Evolutionary conservation across 176 grass and related monocot genomes (phyloP).

Genomic region (Phyllostachys edulis): DNA sequence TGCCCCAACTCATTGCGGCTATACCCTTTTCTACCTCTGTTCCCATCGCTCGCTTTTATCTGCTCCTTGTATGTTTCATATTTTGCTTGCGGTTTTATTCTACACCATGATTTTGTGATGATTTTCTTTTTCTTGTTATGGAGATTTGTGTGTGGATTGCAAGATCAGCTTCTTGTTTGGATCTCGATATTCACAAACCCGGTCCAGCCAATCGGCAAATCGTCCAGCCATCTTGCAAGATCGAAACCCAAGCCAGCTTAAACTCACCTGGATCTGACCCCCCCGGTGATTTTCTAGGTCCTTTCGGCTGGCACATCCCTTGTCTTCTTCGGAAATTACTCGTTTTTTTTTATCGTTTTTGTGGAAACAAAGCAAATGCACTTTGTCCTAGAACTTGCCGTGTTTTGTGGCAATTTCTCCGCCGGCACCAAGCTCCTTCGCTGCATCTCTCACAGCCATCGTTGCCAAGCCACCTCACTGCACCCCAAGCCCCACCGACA

Average conservation of each 20-base stretch:
- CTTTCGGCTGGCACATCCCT: slow-evolving; percentile 47
- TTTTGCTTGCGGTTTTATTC: neutral
- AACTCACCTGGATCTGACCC: slow-evolving; percentile 78
- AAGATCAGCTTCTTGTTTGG: slow-evolving; percentile 81
- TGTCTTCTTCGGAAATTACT: no score
- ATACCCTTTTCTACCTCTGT: accelerated
- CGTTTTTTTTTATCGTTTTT: no score
- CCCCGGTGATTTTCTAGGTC: slow-evolving; percentile 59
- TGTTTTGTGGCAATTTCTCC: slow-evolving; percentile 95
- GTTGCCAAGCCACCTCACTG: no score
- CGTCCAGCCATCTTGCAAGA: slow-evolving; percentile 59
- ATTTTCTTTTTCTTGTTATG: neutral
- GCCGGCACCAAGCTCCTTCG: no score
- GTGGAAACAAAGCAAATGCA: slow-evolving; percentile 49
- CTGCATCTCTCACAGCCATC: no score
- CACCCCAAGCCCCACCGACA: no score
- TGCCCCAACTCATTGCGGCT: neutral
- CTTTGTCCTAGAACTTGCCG: slow-evolving; percentile 59
- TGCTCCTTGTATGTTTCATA: neutral
- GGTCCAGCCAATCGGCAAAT: slow-evolving; percentile 43
- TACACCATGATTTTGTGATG: neutral
- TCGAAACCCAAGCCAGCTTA: slow-evolving; percentile 30
- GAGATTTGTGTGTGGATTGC: neutral
- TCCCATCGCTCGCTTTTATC: neutral
- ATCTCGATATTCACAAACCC: slow-evolving; percentile 5